Evolutionary conservation across 495 filamentous ascomycete species (phyloP), one percentile per base, ranked within the genome.

Genomic region (Penicillium argentinense): DNA sequence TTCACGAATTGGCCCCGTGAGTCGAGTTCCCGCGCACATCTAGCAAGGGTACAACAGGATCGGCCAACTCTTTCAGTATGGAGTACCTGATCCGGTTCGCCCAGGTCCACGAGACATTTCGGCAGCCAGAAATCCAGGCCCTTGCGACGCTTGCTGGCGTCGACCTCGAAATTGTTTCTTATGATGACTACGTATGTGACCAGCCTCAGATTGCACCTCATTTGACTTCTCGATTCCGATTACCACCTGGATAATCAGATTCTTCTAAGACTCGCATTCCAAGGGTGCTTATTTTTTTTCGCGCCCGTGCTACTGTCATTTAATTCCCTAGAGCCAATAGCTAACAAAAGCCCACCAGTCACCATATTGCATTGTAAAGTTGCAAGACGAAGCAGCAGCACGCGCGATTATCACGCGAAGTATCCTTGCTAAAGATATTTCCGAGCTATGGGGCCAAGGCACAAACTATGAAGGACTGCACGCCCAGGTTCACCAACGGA

Each of bases 81-180:
- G 82, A 93, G 45, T 97, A 86, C 56, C 80, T 99, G 34, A 84
- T 99, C 47, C 86, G 92, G 50, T 89, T 97, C 60, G 89, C 84
- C 9, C 95, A 97, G 64, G 73, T 78, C 40, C 91, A 97, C 62
- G 89, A 97, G 74, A 86, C 80, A 11, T 99, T 99, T 62, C 87
- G 91, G 42, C 78, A 78, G 46, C 78, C 91, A 7, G 93, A 99
- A 66, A 75, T 97, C n/a, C 69, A 91, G 57, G 82, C 93, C 16
- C 67, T 97, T 14, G 92, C 93, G 5, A 63, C 80, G 5, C 62
- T 95, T 11, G 73, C 81, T 23, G 74, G 77, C 8, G 69, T 93
- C 16, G 71, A 87, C 25, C 50, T 97, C 2, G 77, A 89, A 43
- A 75, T 95, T 49, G 48, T 88, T 16, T 78, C 65, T 25, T 97